phyloP scores from a whole-genome alignment of 176 grass and related monocot genomes.

The Echinochloa phyllopogon region DNA sequence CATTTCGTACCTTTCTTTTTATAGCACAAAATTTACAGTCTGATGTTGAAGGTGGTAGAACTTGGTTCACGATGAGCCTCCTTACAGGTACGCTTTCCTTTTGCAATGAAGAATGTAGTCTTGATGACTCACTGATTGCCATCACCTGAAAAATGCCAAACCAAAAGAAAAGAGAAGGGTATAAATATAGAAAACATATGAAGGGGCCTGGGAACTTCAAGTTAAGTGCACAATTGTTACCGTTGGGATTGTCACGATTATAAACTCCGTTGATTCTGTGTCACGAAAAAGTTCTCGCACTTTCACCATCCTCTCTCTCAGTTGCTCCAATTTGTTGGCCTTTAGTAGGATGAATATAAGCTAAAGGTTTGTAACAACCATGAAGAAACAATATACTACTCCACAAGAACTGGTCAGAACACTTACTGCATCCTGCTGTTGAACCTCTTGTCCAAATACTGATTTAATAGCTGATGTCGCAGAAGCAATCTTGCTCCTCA shows the following conservation, averaged over 20 bases:
- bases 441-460: conserved; percentile 85
- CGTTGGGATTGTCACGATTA: conserved; percentile 96
- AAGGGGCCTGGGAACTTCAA: background rate
- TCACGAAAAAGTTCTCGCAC: conserved; percentile 92
- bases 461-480: conserved; percentile 99
- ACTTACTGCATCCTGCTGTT: conserved; percentile 80
- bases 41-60: conserved; percentile 82
- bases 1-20: conserved; percentile 89
- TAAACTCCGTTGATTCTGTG: conserved; percentile 86
- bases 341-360: conserved; percentile 29
- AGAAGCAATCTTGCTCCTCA: conserved; percentile 82
- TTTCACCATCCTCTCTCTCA: conserved; percentile 91
- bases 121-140: conserved; percentile 88
- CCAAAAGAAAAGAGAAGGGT: background rate
- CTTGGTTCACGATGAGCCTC: conserved; percentile 91
- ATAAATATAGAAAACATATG: background rate
- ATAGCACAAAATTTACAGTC: conserved; percentile 98
- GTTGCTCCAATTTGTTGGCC: conserved; percentile 87
- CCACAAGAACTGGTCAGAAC: conserved; percentile 20
- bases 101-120: conserved; percentile 74
- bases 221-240: conserved; percentile 45
- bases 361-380: conserved; percentile 19
- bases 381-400: conserved; percentile 33
- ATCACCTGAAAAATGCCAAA: conserved; percentile 70
- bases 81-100: conserved; percentile 96